These are phyloP conservation scores for Boechera stricta DNA, from an alignment of 345 rosid species.

Conservation along the genomic window DNA sequence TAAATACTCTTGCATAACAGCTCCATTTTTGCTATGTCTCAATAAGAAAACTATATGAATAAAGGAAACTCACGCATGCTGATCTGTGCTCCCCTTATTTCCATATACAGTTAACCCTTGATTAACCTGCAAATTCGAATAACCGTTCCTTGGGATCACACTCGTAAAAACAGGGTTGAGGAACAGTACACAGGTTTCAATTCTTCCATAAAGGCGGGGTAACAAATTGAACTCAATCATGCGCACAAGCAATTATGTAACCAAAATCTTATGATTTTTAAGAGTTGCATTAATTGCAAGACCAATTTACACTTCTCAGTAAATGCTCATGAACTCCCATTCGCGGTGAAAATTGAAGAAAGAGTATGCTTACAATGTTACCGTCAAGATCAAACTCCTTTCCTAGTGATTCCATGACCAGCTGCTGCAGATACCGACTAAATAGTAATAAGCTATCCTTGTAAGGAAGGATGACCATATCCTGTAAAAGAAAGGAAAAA, in stretches of 20 bases:
- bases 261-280: constrained; percentile 2
- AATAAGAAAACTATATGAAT: background rate
- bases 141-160: constrained; percentile 24
- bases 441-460: constrained; percentile 93
- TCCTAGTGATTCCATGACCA: constrained; percentile 98
- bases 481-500: constrained; percentile 57
- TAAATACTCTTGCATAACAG: constrained; percentile 7
- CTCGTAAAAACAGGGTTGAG: constrained; percentile 15
- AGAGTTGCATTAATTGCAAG: constrained; percentile 10
- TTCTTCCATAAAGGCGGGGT: constrained; percentile 11
- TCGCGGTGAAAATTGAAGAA: constrained; percentile 2
- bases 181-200: constrained; percentile 17
- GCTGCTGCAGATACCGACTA: constrained; percentile 95
- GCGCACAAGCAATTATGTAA: constrained; percentile 8
- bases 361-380: constrained; percentile 67
- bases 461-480: constrained; percentile 99
- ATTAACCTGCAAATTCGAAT: constrained; percentile 71
- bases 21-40: constrained; percentile 8
- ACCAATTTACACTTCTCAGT: constrained; percentile 12
- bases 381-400: constrained; percentile 98
- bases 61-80: constrained; percentile 85
- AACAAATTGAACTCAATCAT: constrained; percentile 14
- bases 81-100: constrained; percentile 99
- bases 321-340: constrained; percentile 16
- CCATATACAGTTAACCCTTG: constrained; percentile 97